Evolutionary conservation across 345 rosid genomes (phyloP).

Genomic region (Salix brachista): DNA sequence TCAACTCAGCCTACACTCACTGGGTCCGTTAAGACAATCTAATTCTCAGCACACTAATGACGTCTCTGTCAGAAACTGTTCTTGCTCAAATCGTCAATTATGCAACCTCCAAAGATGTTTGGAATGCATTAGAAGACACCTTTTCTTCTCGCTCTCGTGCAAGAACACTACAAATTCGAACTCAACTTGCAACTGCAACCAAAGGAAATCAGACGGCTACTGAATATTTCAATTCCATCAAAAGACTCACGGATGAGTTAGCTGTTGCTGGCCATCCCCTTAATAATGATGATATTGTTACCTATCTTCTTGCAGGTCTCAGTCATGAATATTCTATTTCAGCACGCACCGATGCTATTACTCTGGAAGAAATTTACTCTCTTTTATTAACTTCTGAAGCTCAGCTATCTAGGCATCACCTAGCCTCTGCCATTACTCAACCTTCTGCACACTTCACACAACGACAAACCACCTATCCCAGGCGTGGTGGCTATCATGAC

Average conservation of each 20-base stretch:
- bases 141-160: no score
- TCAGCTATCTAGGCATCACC: background rate
- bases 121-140: no score
- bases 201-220: background rate
- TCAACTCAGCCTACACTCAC: background rate
- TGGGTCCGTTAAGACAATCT: background rate
- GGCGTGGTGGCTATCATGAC: background rate
- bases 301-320: no score
- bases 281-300: no score
- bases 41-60: background rate
- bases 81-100: background rate
- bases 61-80: rapidly evolving
- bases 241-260: background rate
- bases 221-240: no score
- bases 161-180: no score
- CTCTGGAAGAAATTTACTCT: background rate
- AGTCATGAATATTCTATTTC: no score
- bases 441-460: background rate
- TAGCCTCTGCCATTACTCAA: background rate
- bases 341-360: background rate
- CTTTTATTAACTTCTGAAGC: background rate
- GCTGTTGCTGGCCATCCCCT: background rate
- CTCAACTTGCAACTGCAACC: background rate
- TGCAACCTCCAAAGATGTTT: no score
- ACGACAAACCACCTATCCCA: background rate